Evolutionary conservation across 2,329 filamentous ascomycete species (phyloP).

Genomic region (Fusarium drepaniforme): DNA sequence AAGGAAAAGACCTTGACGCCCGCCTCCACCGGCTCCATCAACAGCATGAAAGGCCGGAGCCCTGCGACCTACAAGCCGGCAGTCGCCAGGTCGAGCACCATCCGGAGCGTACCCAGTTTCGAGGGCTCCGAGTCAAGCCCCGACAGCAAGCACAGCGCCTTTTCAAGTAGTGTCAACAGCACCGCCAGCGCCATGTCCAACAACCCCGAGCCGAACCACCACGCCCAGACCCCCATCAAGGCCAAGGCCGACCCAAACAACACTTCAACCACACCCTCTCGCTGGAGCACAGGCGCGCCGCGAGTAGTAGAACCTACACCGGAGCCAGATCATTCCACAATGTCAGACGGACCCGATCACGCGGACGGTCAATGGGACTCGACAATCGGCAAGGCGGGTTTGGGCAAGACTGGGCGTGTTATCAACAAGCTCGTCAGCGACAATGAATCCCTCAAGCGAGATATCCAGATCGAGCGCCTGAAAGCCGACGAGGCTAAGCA

Average conservation of each 20-base stretch:
- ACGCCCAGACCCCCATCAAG: slow-evolving; percentile 49
- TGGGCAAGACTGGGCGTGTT: slow-evolving; percentile 81
- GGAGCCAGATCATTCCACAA: slow-evolving; percentile 40
- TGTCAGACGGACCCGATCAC: slow-evolving; percentile 51
- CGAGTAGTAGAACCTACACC: slow-evolving; percentile 48
- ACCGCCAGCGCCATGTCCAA: slow-evolving; percentile 61
- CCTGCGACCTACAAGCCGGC: slow-evolving; percentile 49
- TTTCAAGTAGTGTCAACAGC: slow-evolving; percentile 69
- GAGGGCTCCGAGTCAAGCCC: slow-evolving; percentile 63
- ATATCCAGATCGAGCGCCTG: slow-evolving; percentile 75
- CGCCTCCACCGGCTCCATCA: slow-evolving; percentile 54
- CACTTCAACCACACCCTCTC: slow-evolving; percentile 44
- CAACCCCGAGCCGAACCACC: slow-evolving; percentile 51
- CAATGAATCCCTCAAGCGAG: slow-evolving; percentile 81
- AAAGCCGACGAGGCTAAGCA: slow-evolving; percentile 79
- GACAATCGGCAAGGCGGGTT: slow-evolving; percentile 75
- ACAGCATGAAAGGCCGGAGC: slow-evolving; percentile 53
- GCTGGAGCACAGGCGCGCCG: slow-evolving; percentile 48
- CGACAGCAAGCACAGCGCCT: slow-evolving; percentile 62
- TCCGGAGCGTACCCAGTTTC: slow-evolving; percentile 68
- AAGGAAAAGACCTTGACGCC: slow-evolving; percentile 51
- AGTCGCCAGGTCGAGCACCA: slow-evolving; percentile 56
- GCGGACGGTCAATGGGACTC: slow-evolving; percentile 68
- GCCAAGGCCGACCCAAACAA: slow-evolving; percentile 52
- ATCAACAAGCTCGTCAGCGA: slow-evolving; percentile 87